phyloP scores from a whole-genome alignment of 2,329 filamentous ascomycete genomes.

The Gaeumannomyces tritici region DNA sequence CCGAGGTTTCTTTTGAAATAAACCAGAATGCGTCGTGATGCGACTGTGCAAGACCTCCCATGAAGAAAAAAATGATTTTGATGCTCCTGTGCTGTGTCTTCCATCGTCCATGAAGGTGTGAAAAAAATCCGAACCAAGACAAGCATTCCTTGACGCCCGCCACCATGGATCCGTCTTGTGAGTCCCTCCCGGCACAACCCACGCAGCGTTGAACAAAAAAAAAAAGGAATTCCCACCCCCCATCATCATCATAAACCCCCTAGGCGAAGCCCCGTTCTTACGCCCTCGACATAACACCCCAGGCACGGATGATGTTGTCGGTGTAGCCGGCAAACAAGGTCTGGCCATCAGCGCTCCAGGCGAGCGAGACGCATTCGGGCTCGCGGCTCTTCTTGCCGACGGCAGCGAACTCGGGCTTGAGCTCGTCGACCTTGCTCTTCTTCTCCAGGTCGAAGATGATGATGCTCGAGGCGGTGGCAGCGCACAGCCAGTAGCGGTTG shows the following conservation, averaged over 20 bases:
- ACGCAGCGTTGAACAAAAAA: conserved; percentile 7
- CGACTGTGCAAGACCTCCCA: conserved; percentile 1
- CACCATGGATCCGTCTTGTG: conserved; percentile 17
- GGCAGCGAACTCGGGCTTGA: conserved; percentile 95
- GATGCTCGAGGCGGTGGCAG: conserved; percentile 93
- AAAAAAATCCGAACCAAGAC: conserved; percentile 23
- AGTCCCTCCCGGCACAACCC: conserved; percentile 5
- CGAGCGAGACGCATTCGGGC: conserved; percentile 94
- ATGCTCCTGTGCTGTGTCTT: conserved; percentile 3
- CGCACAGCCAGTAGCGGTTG: conserved; percentile 99
- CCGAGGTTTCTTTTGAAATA: neutral
- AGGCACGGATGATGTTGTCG: conserved; percentile 97
- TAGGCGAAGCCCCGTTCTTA: conserved; percentile 30
- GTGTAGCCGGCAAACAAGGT: conserved; percentile 99
- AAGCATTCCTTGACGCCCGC: conserved; percentile 24
- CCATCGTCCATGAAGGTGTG: conserved; percentile 6
- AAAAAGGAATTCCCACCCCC: conserved; percentile 4
- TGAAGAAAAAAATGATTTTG: conserved; percentile 2
- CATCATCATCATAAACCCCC: neutral
- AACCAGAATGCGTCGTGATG: conserved; percentile 1
- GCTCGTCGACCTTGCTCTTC: conserved; percentile 99
- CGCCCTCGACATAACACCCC: conserved; percentile 94
- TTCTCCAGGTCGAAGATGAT: conserved; percentile 99
- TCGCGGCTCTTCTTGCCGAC: conserved; percentile 98
- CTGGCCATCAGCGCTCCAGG: conserved; percentile 97